phyloP scores from a whole-genome alignment of 169 alveolate species.

The Plasmodium inui region DNA sequence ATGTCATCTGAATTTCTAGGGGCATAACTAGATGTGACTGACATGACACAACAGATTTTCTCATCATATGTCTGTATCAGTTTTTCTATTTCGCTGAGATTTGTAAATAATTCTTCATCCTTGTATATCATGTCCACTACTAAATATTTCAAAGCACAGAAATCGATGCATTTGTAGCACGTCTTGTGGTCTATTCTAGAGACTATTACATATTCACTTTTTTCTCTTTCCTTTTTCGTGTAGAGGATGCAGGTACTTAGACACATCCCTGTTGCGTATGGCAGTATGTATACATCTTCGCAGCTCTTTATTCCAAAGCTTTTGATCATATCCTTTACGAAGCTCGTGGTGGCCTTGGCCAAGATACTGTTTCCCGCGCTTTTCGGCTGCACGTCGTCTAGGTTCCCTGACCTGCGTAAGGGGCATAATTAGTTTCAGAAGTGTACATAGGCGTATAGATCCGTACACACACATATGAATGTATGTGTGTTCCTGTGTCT shows the following conservation, averaged over 20 bases:
- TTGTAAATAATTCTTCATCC: conserved; percentile 58
- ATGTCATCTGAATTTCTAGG: conserved; percentile 72
- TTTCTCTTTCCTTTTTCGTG: conserved; percentile 17
- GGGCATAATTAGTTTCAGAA: neutral
- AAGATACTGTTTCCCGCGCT: conserved; percentile 64
- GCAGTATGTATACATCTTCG: conserved; percentile 70
- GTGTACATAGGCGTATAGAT: neutral
- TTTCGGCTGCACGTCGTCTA: conserved; percentile 70
- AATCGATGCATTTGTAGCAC: conserved; percentile 55
- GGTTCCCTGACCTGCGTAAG: conserved; percentile 65
- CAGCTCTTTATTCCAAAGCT: conserved; percentile 65
- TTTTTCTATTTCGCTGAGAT: conserved; percentile 25
- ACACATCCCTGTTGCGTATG: conserved; percentile 76
- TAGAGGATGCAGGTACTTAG: conserved; percentile 54
- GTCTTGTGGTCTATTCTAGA: conserved; percentile 74
- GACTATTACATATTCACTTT: conserved; percentile 58
- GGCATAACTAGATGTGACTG: conserved; percentile 71
- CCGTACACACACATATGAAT: neutral
- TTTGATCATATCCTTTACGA: conserved; percentile 39
- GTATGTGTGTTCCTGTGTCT: neutral
- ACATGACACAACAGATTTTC: conserved; percentile 65
- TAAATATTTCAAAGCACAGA: conserved; percentile 47
- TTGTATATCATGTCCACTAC: conserved; percentile 58
- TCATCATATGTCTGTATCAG: conserved; percentile 26
- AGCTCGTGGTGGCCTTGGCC: conserved; percentile 36